phyloP scores from a whole-genome alignment of 169 alveolate genomes.

The Nephromyces sp. region DNA sequence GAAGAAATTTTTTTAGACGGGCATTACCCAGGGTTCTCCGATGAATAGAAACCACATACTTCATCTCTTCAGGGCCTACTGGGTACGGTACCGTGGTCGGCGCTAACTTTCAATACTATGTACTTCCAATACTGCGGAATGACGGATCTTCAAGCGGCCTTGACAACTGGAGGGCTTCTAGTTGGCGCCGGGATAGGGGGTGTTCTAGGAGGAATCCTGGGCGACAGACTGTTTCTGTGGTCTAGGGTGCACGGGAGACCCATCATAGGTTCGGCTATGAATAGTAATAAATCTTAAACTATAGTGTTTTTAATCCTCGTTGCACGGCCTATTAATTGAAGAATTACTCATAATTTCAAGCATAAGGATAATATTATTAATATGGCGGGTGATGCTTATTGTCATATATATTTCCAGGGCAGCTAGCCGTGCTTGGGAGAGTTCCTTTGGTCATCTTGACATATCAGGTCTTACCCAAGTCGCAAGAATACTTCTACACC shows the following conservation, averaged over 20 bases:
- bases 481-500: slow-evolving; percentile 32
- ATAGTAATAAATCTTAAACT: slow-evolving; percentile 25
- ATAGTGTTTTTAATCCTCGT: no score
- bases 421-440: slow-evolving; percentile 48
- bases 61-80: slow-evolving; percentile 55
- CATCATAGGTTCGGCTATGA: slow-evolving; percentile 51
- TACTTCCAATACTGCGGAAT: slow-evolving; percentile 75
- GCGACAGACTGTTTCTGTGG: slow-evolving; percentile 61
- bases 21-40: no score
- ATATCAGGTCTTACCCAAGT: slow-evolving; percentile 45
- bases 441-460: slow-evolving; percentile 50
- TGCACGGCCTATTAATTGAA: no score
- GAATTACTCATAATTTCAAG: no score
- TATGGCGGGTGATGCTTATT: no score
- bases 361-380: no score
- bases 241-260: slow-evolving; percentile 72
- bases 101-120: slow-evolving; percentile 72
- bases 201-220: slow-evolving; percentile 69
- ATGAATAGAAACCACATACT: not conserved
- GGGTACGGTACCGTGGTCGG: slow-evolving; percentile 79
- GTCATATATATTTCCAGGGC: no score
- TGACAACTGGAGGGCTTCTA: slow-evolving; percentile 60
- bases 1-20: no score
- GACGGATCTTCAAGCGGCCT: slow-evolving; percentile 67
- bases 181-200: slow-evolving; percentile 79